Evolutionary conservation across 2,329 filamentous ascomycete species (phyloP), one percentile per base, ranked within the genome.

Genomic region (Xylaria sp.): DNA sequence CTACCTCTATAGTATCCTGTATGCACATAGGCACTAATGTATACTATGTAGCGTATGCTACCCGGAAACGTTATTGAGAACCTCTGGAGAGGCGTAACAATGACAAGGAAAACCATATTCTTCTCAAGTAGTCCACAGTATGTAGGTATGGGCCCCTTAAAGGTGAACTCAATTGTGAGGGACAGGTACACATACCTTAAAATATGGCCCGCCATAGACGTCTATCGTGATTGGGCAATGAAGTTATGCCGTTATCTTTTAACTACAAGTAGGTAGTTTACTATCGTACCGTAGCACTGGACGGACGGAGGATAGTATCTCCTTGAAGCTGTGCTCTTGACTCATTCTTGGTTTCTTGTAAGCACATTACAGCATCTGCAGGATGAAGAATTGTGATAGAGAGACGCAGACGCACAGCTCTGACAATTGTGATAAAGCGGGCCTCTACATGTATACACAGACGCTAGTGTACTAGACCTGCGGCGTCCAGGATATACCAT

Each of bases 161-260:
- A 58, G 57, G 50, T 51, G 61, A 61, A 57, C 13, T 40, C 25
- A 54, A n/a, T 44, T 54, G 57, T 32, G 57, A 65, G 47, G 13
- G 35, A 54, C 50, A 18, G 18, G 40, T 44, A 44, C 18, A n/a
- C 13, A 44, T 40, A n/a, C n/a, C n/a, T n/a, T n/a, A n/a, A n/a
- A n/a, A n/a, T n/a, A n/a, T n/a, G n/a, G n/a, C n/a, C n/a, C n/a
- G n/a, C n/a, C 32, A 35, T 1, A 35, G 32, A 6, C 1, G 10
- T 10, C 1, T 35, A 35, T 32, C 29, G 29, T 32, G 29, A 9
- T 32, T 32, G 29, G 29, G 29, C 29, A 32, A 32, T 32, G 13
- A 42, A 42, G 16, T 42, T 42, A 18, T 3, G 40, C 40, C 16
- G 18, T 18, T 42, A 42, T 42, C 40, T 42, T 18, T n/a, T n/a